phyloP scores from a whole-genome alignment of 2,329 filamentous ascomycete genomes.

The Alternaria longipes region DNA sequence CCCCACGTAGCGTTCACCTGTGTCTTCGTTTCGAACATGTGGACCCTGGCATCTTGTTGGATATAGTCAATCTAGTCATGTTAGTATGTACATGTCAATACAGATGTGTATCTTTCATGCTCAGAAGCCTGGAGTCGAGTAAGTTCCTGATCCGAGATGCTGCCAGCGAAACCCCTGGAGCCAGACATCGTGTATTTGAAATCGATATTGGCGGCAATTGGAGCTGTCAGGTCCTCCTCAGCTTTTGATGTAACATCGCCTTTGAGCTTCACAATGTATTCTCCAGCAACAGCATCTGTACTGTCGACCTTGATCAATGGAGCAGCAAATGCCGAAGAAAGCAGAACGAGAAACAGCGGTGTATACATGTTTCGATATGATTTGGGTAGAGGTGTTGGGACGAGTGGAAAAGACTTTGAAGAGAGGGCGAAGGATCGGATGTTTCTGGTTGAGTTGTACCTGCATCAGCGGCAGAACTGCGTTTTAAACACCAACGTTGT shows the following conservation, averaged over 20 bases:
- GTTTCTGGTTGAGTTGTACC: not conserved
- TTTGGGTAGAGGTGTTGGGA: not conserved
- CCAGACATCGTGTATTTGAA: slow-evolving; percentile 47
- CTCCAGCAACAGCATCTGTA: not conserved
- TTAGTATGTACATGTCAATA: not conserved
- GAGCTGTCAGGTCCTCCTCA: slow-evolving; percentile 30
- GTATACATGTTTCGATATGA: not conserved
- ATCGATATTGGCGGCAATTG: slow-evolving; percentile 30
- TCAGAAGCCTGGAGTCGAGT: slow-evolving; percentile 35
- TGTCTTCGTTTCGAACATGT: slow-evolving; percentile 38
- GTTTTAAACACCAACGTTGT: slow-evolving; percentile 6
- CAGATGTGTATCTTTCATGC: slow-evolving; percentile 26
- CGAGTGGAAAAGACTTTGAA: not conserved
- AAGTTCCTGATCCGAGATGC: slow-evolving; percentile 39
- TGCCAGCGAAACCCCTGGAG: slow-evolving; percentile 51
- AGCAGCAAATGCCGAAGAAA: not conserved
- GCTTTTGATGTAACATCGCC: slow-evolving; percentile 32
- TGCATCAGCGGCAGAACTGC: not conserved
- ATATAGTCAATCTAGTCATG: slow-evolving; percentile 45
- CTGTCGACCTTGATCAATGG: not conserved
- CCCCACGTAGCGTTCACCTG: slow-evolving; percentile 53
- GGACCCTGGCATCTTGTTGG: slow-evolving; percentile 45
- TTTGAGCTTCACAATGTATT: slow-evolving; percentile 55
- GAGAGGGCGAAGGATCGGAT: not conserved
- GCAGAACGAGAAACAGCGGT: not conserved